Evolutionary conservation across 1,284 basidiomycete species (phyloP), one percentile per base, ranked within the genome.

Genomic region (Cerioporus squamosus): DNA sequence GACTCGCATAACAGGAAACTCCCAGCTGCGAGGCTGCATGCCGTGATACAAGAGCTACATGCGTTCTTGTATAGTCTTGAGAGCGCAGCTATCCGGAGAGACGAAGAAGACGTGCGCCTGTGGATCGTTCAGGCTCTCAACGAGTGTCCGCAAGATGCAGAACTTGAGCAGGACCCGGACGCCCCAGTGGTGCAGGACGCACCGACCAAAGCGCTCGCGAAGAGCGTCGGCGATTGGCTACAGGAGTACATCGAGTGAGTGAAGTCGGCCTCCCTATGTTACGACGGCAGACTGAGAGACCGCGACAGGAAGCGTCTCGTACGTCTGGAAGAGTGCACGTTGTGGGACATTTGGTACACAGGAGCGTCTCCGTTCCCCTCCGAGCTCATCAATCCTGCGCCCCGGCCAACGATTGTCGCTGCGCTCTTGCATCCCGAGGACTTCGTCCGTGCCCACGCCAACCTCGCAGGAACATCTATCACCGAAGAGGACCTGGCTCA

Each of bases 341-440:
- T 91, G 17, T 89, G 86, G 83, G 84, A 88, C 56, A 70, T 90
- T 14, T 92, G 89, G 89, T 89, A 85, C 59, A 90, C 86, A 0
- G 85, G 87, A 4, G 70, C 75, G 17, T 77, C 80, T 2, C 81
- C 83, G 0, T 87, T 89, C 60, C 86, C 90, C 3, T 78, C 80
- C 6, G 87, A 91, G 87, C 67, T 88, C n/a, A 66, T 91, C 63
- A 88, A 92, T 62, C 89, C 90, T 5, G 85, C 87, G 1, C 71
- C 86, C 23, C 82, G 85, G 36, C 76, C 85, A 1, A 79, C 84
- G 4, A 66, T 90, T 50, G 67, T 90, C 44, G 76, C 84, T 5
- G 88, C 83, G 2, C 77, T 91, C 14, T 70, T 87, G 12, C 76
- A 82, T 51, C 88, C 90, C 2, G 74, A 81, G 52, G 80, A 81